phyloP scores from a whole-genome alignment of 2,329 filamentous ascomycete genomes.

The Fusarium vanettenii region DNA sequence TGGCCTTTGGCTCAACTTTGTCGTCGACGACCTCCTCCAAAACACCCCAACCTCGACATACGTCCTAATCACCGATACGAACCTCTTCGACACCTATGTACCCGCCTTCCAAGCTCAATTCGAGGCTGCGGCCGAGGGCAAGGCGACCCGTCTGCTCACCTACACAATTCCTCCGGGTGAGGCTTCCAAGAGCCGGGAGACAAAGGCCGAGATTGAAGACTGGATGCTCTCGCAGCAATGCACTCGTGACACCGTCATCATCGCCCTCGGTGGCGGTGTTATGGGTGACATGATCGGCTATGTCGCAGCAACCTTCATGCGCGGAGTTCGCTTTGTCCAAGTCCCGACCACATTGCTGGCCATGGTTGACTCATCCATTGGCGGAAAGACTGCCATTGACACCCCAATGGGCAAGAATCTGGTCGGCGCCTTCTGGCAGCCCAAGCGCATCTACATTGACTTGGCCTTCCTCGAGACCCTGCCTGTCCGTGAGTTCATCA shows the following conservation, averaged over 20 bases:
- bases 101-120: constrained; percentile 72
- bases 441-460: constrained; percentile 93
- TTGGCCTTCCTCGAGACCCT: constrained; percentile 91
- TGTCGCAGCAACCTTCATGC: constrained; percentile 98
- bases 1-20: constrained; percentile 85
- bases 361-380: constrained; percentile 99
- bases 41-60: constrained; percentile 90
- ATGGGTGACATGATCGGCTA: constrained; percentile 99
- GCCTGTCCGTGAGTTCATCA: constrained; percentile 92
- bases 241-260: constrained; percentile 92
- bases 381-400: constrained; percentile 98
- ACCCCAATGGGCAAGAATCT: constrained; percentile 96
- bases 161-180: constrained; percentile 92
- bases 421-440: constrained; percentile 97
- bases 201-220: constrained; percentile 95
- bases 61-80: constrained; percentile 96
- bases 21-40: constrained; percentile 82
- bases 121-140: constrained; percentile 41
- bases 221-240: constrained; percentile 96
- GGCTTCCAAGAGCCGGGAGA: constrained; percentile 91
- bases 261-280: constrained; percentile 94
- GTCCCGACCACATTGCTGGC: constrained; percentile 93
- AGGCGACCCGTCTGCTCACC: constrained; percentile 76
- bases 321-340: constrained; percentile 94
- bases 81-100: constrained; percentile 84